Base-by-base conservation (phyloP, 148 eudicot genomes). In the Polygonum maritimum region DNA sequence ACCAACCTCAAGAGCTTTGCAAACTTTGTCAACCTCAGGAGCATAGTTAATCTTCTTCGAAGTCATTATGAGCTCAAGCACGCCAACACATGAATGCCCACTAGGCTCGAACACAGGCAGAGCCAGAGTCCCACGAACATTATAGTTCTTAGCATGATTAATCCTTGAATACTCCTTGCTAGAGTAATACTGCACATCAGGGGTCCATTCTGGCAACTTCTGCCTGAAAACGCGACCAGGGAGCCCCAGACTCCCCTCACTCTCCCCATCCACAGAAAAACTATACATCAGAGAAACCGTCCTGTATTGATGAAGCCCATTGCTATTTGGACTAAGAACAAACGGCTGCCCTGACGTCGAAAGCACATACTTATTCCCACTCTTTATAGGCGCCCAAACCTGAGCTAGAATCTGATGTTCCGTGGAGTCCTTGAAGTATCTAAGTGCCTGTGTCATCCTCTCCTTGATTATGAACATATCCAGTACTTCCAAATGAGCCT, bases 1-100 rank as follows among this genome's bases (percentile, higher is more conserved):
- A 82, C 88, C 78, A 86, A 95, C 97, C 99, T 92, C 94, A 75
- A 95, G 94, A 73, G 96, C 99, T 87, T 87, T 95, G 87, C 94
- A 95, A 55, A 92, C 96, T 92, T 89, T 89, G 78, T 90, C 96
- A 83, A 95, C 97, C 83, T 95, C 99, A 31, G 92, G 89, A 78
- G 94, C 96, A 89, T 92, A 95, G 75, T 93, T 84, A 74, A 92
- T 88, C 83, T 88, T 90, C 81, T 87, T 89, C 31, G 85, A 86
- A 80, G 96, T 92, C 97, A 92, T 88, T 75, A 94, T 86, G 48
- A 94, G 93, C 87, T 94, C 98, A 77, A 94, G 81, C 55, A 94
- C 97, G 77, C 97, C 98, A 79, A 94, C 87, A 79, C 98, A 94
- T n/a, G 88, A 85, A 81, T 84, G 85, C n/a, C 96, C 92, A 16